Evolutionary conservation across 2,329 filamentous ascomycete genomes (phyloP).

Genomic region (Cytospora mali): DNA sequence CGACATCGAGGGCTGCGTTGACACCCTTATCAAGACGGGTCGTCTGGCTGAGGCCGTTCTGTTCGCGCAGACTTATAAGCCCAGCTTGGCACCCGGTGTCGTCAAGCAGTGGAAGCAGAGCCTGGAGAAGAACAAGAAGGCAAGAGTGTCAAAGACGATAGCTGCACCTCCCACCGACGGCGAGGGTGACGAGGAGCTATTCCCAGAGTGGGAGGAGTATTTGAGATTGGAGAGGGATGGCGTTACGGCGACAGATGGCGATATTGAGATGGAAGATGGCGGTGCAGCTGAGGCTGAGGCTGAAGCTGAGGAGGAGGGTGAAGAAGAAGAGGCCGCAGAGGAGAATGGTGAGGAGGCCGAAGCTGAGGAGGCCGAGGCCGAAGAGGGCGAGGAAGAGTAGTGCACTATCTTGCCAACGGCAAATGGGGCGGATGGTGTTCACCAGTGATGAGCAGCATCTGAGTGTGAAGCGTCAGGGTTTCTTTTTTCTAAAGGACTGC

Average conservation of each 20-base stretch:
- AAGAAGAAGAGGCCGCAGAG: constrained; percentile 32
- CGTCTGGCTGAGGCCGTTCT: constrained; percentile 84
- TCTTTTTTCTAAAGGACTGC: too few species aligned
- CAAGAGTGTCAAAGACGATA: constrained; percentile 79
- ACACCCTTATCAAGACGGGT: constrained; percentile 77
- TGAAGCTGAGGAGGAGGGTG: constrained; percentile 29
- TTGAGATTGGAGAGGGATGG: constrained; percentile 78
- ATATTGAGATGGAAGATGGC: constrained; percentile 32
- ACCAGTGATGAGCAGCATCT: constrained; percentile 6
- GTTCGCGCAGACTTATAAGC: constrained; percentile 95
- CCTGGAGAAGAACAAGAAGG: constrained; percentile 83
- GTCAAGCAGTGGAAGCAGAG: constrained; percentile 80
- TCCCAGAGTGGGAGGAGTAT: constrained; percentile 96
- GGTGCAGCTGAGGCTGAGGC: constrained; percentile 32
- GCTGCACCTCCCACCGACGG: constrained; percentile 71
- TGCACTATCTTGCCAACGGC: constrained; percentile 16
- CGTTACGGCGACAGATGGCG: constrained; percentile 41
- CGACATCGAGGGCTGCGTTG: constrained; percentile 79
- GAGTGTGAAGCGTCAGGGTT: neutral
- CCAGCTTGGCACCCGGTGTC: constrained; percentile 68
- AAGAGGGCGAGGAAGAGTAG: constrained; percentile 27
- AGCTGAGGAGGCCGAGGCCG: constrained; percentile 6
- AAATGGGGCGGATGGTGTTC: neutral
- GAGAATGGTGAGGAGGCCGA: constrained; percentile 25
- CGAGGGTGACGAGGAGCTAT: constrained; percentile 77